Conservation (phyloP, 1,284 basidiomycete species). For the Boletus semigastroideus region DNA sequence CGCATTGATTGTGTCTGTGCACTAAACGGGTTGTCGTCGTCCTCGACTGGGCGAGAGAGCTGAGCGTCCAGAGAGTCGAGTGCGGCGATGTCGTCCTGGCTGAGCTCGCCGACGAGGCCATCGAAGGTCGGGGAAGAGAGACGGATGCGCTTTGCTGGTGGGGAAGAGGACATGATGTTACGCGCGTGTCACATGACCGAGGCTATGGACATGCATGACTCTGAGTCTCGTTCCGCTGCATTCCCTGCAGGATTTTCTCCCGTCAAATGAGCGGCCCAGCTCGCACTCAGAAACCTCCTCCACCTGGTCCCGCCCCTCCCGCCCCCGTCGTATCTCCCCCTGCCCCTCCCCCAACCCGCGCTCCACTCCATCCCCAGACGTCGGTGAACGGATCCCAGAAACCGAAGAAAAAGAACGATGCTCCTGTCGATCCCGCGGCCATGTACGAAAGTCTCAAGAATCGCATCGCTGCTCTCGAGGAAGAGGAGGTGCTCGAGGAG, state of each 20-base stretch:
- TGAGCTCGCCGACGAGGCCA: constrained; percentile 50
- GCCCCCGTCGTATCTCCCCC: constrained; percentile 49
- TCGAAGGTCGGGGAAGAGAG: constrained; percentile 73
- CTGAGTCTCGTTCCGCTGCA: constrained; percentile 17
- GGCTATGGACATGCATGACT: background rate
- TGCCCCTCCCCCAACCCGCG: constrained; percentile 38
- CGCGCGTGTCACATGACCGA: constrained; percentile 13
- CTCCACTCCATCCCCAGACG: constrained; percentile 32
- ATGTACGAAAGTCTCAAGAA: constrained; percentile 86
- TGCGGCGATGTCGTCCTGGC: constrained; percentile 54
- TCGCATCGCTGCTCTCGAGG: constrained; percentile 80
- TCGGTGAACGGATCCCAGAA: constrained; percentile 50
- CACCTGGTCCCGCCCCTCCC: constrained; percentile 59
- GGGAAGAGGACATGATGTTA: constrained; percentile 4
- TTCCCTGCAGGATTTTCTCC: constrained; percentile 18
- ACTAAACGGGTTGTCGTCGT: constrained; percentile 48
- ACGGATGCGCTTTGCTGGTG: constrained; percentile 52
- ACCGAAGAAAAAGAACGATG: constrained; percentile 67
- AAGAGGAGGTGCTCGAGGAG: constrained; percentile 79
- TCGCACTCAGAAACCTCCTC: constrained; percentile 40
- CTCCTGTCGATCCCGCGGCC: constrained; percentile 71
- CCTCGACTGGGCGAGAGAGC: constrained; percentile 43
- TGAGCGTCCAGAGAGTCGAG: constrained; percentile 54
- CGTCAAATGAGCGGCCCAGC: constrained; percentile 33
- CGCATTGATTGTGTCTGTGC: constrained; percentile 7